Evolutionary conservation across 176 grass and related monocot species (phyloP), one percentile per base, ranked within the genome.

Genomic region (Aegilops sharonensis): DNA sequence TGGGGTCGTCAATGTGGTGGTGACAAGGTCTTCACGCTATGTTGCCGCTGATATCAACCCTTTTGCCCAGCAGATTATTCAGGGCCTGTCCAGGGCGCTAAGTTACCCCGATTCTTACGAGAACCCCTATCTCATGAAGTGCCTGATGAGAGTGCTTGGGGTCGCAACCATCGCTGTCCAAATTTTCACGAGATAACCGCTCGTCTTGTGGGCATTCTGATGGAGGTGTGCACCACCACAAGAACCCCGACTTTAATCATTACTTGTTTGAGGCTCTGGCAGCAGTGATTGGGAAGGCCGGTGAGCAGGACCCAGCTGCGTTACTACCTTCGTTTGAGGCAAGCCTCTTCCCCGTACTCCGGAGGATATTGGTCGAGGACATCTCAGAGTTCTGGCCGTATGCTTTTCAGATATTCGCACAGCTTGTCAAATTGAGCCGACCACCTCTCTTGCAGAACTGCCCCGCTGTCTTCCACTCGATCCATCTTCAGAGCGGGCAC

Each of bases 381-480:
- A 95, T 98, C 72, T 85, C 89, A 68, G 95, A 98, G 89, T 98
- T 98, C 85, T 98, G 95, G 95, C 87, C 93, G 23, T 98, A 98
- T 74, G 91, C 89, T 20, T 95, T 98, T 83, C 93, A 98, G 86
- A 95, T 98, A 93, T 95, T 98, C 29, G 89, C 95, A 21, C 91
- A 95, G 85, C 87, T 98, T 68, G 90, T 95, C 67, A 92, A 92
- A 64, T 72, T 95, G 88, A 94, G 89, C 68, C 87, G 47, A 54
- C 91, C 93, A 34, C 95, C 95, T 50, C 87, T 98, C 69, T 98
- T 91, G 2, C 91, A 89, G 80, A 93, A 86, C 36, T 98, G 27
- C 27, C 27, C 27, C 27, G 27, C 27, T 25, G 25, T 25, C 25
- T 25, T 25, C 25, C 25, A 25, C 25, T 27, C 27, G 27, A 27